Base-by-base conservation (phyloP, 2,329 filamentous ascomycete genomes). In the Fusarium kyushuense region DNA sequence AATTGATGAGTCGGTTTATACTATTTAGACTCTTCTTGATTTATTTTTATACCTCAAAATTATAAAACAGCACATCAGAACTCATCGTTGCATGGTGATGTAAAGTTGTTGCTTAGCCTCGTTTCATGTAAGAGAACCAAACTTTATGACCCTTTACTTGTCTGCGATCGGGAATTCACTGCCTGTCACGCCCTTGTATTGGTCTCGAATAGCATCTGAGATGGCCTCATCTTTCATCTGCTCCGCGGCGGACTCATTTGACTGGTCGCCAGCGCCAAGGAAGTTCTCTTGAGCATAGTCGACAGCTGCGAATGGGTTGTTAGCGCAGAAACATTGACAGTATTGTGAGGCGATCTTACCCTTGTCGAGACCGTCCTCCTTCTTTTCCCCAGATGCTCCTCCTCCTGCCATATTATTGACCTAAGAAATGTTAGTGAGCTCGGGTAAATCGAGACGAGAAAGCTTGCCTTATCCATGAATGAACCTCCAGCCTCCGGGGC, bases 191-290 rank as follows among this genome's bases (percentile, higher is more conserved):
- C 72, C 80, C 84, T 93, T 93, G 85, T 93, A 94, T 79, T 91
- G 82, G 41, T 78, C 79, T 36, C 92, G 87, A 71, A 95, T 88
- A 77, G 86, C 90, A 77, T 93, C 90, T 29, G 87, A 89, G 72
- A 94, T 92, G 77, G 91, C 83, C 79, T 93, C 90, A 77, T 96
- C 93, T 82, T 95, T 94, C 72, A 90, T 91, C 80, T 96, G 92
- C 81, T 96, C 93, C 21, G 89, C 76, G 7, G 92, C 92, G 51
- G 79, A 84, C 79, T 91, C 91, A 76, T 93, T 92, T 80, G 86
- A 82, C 81, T 96, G 92, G 46, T 86, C 75, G 19, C 92, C 92
- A 70, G 88, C 82, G 36, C 89, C 88, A 17, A 96, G 76, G 76
- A 94, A 80, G 67, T 92, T 88, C 79, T 96, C 88, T 80, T 96